Base-by-base conservation (phyloP, 768 basidiomycete genomes). In the Trametes maxima region DNA sequence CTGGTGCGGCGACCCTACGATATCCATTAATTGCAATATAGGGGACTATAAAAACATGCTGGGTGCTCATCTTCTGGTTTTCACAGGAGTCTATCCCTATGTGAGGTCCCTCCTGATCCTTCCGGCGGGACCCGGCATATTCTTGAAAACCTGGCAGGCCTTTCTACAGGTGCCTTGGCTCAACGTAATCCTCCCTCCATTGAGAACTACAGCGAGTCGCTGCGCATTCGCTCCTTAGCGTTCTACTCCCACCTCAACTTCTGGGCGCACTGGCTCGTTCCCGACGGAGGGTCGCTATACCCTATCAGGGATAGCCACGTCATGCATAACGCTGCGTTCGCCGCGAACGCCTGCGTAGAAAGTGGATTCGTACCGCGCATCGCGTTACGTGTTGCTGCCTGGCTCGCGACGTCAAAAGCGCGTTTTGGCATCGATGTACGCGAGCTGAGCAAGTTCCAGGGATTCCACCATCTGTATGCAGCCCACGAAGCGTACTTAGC, bases 241-340 rank as follows among this genome's bases (percentile, higher is more conserved):
- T 16, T 40, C n/a, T 19, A 40, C 52, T n/a, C 8, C 40, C 13
- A 42, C 35, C 44, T 47, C 21, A 25, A 53, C 51, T 47, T 59
- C 36, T 52, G 35, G 42, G 22, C 43, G 14, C 42, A 53, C 36
- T 59, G 51, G 43, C 24, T 24, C 35, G n/a, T 24, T 50, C 28
- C 36, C 19, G n/a, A 21, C 2, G 42, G 21, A 28, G 42, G 57
- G 5, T 42, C 47, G 24, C 25, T 57, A 11, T 25, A 57, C 25
- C 25, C 47, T 25, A 19, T 59, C 33, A 51, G 24, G 33, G 22
- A n/a, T 3, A 16, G 28, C 21, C 21, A 51, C 21, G 42, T 33
- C 40, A 35, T 59, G 25, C 35, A 53, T 35, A 59, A 59, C 51
- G 58, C 58, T 3, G 58, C 51, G 2, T 46, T 25, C 33, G 22